A percentile compares a stretch with the other conserved stretches of the same genome.
Evolutionary conservation across 208 protist species (phyloP).

Genomic region (Trypanosomatidae sp.): DNA sequence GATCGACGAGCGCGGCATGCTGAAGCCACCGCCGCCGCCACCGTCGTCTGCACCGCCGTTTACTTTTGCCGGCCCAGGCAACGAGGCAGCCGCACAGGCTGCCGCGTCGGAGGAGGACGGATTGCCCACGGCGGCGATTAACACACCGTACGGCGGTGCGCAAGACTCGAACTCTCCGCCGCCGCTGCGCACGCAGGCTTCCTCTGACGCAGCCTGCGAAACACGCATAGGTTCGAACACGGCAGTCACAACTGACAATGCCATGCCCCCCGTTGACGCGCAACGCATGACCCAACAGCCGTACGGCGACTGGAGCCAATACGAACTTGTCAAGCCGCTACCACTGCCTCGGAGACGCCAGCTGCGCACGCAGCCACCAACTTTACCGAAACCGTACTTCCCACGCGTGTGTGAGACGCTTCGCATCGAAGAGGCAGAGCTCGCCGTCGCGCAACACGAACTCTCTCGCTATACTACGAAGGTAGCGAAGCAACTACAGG

Average conservation of each 20-base stretch:
- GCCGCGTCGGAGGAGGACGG: not conserved
- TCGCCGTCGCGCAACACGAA: not conserved
- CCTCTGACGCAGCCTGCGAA: not conserved
- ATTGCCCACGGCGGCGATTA: not conserved
- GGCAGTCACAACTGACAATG: not conserved
- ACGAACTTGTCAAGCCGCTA: not conserved
- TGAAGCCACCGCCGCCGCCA: slow-evolving; percentile 7
- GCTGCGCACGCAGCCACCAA: not conserved
- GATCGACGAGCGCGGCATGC: slow-evolving; percentile 13
- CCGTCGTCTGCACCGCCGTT: not conserved
- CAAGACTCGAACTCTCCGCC: not conserved
- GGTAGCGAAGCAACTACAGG: too few relatives aligned
- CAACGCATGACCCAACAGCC: not conserved
- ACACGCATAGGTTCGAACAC: not conserved
- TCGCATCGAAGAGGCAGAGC: slow-evolving; percentile 1
- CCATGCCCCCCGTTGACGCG: not conserved
- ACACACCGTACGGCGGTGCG: not conserved
- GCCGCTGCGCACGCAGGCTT: not conserved
- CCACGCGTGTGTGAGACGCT: slow-evolving; percentile 4
- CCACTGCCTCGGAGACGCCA: not conserved
- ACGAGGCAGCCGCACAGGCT: not conserved
- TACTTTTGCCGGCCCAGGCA: not conserved
- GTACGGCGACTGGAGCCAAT: not conserved
- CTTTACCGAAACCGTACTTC: slow-evolving; percentile 13
- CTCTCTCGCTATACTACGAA: not conserved